phyloP scores from a whole-genome alignment of 2,329 filamentous ascomycete species.

The Diaporthe destruens region DNA sequence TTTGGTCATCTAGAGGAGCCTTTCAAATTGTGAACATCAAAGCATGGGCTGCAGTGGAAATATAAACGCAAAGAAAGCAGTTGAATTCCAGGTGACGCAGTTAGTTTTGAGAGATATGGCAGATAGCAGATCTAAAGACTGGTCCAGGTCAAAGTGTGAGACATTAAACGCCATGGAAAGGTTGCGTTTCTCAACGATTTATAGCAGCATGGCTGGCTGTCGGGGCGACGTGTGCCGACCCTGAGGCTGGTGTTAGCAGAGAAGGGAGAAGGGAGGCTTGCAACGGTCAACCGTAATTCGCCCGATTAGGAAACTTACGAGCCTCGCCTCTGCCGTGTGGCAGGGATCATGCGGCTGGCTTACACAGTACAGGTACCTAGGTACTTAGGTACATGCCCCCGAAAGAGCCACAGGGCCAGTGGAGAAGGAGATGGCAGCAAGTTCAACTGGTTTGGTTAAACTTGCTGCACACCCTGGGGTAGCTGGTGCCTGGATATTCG shows the following conservation, averaged over 20 bases:
- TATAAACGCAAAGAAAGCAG: not conserved
- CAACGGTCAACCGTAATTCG: not conserved
- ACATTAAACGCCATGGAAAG: not conserved
- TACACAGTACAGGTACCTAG: not conserved
- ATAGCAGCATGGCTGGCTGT: not conserved
- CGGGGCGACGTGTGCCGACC: slow-evolving; percentile 1
- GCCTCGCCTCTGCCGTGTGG: not conserved
- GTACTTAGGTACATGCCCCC: too few relatives aligned
- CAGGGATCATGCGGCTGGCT: not conserved
- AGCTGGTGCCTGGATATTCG: not conserved
- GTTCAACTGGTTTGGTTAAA: not conserved
- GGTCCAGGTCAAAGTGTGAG: not conserved
- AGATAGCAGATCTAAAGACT: not conserved
- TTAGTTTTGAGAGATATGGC: not conserved
- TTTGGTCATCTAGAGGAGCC: not conserved
- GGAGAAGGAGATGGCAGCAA: not conserved
- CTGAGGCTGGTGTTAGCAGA: slow-evolving; percentile 12
- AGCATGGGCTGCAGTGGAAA: not conserved
- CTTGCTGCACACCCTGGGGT: too few relatives aligned
- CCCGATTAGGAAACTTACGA: slow-evolving; percentile 30
- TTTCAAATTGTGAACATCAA: not conserved
- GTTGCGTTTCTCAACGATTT: not conserved
- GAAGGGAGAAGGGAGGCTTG: slow-evolving; percentile 8
- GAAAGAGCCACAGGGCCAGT: not conserved
- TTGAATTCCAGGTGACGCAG: not conserved